Conservation (phyloP, 306 rosid genomes). For the Quercus wislizeni region DNA sequence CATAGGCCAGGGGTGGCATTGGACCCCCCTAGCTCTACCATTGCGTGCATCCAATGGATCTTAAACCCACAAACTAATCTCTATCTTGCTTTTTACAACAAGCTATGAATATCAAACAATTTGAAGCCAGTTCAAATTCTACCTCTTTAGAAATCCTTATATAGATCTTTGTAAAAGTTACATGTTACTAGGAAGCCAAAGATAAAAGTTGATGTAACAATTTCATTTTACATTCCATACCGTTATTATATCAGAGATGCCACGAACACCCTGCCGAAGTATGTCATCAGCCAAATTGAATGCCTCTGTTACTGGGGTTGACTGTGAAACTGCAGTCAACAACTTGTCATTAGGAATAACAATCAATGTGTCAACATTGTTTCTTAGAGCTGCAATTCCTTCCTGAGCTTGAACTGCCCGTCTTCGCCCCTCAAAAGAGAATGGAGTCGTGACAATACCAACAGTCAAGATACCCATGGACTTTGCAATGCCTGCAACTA, state of each 20-base stretch:
- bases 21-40: too few species aligned
- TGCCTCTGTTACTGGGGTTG: conserved; percentile 98
- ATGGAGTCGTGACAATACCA: conserved; percentile 97
- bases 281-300: conserved; percentile 97
- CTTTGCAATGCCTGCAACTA: conserved; percentile 92
- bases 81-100: not conserved
- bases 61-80: too few species aligned
- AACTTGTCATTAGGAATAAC: conserved; percentile 99
- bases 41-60: too few species aligned
- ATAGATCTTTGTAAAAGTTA: not conserved
- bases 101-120: not conserved
- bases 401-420: conserved; percentile 99
- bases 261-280: conserved; percentile 99
- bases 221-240: conserved; percentile 41
- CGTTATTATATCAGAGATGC: conserved; percentile 98
- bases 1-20: too few species aligned
- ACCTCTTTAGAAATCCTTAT: not conserved
- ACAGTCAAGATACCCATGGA: conserved; percentile 97
- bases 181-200: not conserved
- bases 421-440: conserved; percentile 95
- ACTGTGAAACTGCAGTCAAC: conserved; percentile 91
- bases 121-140: not conserved
- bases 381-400: conserved; percentile 97
- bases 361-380: conserved; percentile 89
- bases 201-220: conserved; percentile 5